Evolutionary conservation across 495 filamentous ascomycete genomes (phyloP).

Genomic region (Cryomyces minteri): DNA sequence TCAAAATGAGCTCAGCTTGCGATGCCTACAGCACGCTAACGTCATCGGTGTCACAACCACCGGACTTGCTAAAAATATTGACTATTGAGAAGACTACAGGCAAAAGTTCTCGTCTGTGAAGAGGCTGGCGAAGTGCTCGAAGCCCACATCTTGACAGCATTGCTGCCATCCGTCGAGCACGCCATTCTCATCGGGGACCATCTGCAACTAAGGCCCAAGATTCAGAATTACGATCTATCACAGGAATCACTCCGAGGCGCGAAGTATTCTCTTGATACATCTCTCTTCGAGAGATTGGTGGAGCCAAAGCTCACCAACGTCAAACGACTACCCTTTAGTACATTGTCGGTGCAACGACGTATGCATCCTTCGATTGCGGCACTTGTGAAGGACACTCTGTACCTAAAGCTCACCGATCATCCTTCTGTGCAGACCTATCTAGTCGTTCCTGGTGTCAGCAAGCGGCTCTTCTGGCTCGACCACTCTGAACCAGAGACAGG

Average conservation of each 20-base stretch:
- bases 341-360: constrained; percentile 47
- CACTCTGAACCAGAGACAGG: constrained; percentile 38
- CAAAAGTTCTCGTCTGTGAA: constrained; percentile 58
- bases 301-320: constrained; percentile 17
- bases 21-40: constrained; percentile 32
- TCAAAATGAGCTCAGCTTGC: constrained; percentile 29
- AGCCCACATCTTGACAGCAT: constrained; percentile 44
- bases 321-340: constrained; percentile 31
- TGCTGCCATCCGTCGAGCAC: constrained; percentile 55
- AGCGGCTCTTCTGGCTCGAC: constrained; percentile 57
- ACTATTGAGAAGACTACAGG: constrained; percentile 37
- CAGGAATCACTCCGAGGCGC: constrained; percentile 34
- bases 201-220: constrained; percentile 48
- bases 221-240: constrained; percentile 44
- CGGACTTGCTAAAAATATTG: constrained; percentile 47
- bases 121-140: constrained; percentile 69
- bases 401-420: constrained; percentile 44
- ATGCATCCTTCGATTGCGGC: constrained; percentile 58
- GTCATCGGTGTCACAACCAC: constrained; percentile 65
- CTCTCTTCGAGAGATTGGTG: constrained; percentile 52
- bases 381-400: constrained; percentile 40
- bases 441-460: constrained; percentile 42
- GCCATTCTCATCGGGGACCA: constrained; percentile 65
- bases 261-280: constrained; percentile 43
- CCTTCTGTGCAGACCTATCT: constrained; percentile 33